Evolutionary conservation across 2,329 filamentous ascomycete species (phyloP).

Genomic region (Hypoxylon sp.): DNA sequence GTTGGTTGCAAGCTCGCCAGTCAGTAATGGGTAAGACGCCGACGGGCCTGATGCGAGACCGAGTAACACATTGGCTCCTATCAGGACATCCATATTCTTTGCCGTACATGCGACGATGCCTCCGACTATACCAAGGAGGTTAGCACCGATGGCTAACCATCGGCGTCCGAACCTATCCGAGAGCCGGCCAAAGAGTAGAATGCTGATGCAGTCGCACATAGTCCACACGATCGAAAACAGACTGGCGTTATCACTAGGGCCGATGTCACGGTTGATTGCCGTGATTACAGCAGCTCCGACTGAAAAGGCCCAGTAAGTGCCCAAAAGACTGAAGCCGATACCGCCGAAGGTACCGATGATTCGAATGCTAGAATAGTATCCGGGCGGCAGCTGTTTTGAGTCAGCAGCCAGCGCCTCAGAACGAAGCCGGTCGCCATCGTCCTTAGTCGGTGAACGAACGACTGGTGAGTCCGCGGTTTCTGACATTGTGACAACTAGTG

Average conservation of each 20-base stretch:
- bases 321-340: constrained; percentile 41
- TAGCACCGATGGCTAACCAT: constrained; percentile 32
- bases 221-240: constrained; percentile 36
- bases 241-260: constrained; percentile 30
- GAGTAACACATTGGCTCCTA: constrained; percentile 42
- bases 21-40: constrained; percentile 38
- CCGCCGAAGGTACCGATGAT: constrained; percentile 38
- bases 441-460: constrained; percentile 4
- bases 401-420: constrained; percentile 41
- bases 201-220: constrained; percentile 34
- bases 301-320: constrained; percentile 42
- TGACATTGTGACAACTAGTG: constrained; percentile 10
- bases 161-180: constrained; percentile 40
- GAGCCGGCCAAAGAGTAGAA: constrained; percentile 38
- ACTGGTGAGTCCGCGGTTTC: constrained; percentile 9
- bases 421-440: constrained; percentile 39
- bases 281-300: constrained; percentile 36
- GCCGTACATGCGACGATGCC: constrained; percentile 41
- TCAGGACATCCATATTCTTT: constrained; percentile 35
- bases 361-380: constrained; percentile 39
- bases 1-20: constrained; percentile 44
- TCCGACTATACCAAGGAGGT: constrained; percentile 42
- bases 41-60: constrained; percentile 37
- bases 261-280: constrained; percentile 32
- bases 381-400: constrained; percentile 31